A percentile compares a stretch with the other conserved stretches of the same genome.
Conservation (phyloP, 495 filamentous ascomycete species). For the Trichoderma parareesei region DNA sequence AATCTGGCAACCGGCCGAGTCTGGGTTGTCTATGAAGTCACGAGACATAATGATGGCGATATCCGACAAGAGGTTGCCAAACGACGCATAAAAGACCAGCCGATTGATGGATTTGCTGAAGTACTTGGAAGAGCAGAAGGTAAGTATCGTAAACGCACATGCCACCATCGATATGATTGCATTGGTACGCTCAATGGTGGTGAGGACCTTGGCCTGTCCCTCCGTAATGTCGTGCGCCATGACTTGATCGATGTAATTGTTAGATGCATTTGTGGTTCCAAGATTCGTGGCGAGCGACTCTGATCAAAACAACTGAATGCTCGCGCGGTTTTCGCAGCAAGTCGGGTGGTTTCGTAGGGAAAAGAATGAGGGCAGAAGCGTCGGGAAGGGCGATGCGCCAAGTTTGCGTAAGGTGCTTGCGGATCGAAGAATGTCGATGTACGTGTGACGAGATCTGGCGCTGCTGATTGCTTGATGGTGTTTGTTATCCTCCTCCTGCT, state of each 20-base stretch:
- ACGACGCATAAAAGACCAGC: conserved; percentile 40
- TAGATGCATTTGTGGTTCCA: background rate
- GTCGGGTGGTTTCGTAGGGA: too few species aligned
- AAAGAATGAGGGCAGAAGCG: too few species aligned
- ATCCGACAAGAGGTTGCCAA: conserved; percentile 40
- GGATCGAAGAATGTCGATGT: background rate
- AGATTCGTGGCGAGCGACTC: background rate
- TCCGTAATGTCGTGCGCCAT: conserved; percentile 25
- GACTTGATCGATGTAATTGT: background rate
- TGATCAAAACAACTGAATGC: too few species aligned
- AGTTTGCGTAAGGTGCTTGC: background rate
- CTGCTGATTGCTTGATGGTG: background rate
- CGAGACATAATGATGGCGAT: conserved; percentile 39
- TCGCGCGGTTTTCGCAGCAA: too few species aligned
- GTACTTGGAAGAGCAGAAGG: conserved; percentile 30
- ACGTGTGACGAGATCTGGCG: background rate
- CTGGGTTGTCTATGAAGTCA: conserved; percentile 30
- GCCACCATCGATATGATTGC: conserved; percentile 33
- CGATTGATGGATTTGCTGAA: conserved; percentile 42
- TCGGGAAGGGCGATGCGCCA: background rate
- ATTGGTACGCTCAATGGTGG: conserved; percentile 29
- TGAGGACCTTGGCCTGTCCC: conserved; percentile 23
- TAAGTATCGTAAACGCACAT: conserved; percentile 31
- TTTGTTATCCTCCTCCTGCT: background rate
- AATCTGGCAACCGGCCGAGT: conserved; percentile 38